phyloP scores from a whole-genome alignment of 345 rosid species.

The Erucastrum elatum region DNA sequence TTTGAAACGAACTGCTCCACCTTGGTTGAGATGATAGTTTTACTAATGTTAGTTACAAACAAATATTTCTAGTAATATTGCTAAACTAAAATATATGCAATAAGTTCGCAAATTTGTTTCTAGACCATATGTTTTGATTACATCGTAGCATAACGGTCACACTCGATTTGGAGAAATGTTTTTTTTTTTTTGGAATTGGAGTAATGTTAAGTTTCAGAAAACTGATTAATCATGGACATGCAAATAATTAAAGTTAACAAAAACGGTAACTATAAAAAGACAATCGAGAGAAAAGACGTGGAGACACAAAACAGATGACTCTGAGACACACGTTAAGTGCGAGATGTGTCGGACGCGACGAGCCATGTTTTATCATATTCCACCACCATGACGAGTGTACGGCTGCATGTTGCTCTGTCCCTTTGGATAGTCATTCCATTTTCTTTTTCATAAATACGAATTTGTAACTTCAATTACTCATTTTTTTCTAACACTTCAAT shows the following conservation, averaged over 20 bases:
- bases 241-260: background rate
- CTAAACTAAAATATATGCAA: background rate
- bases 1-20: background rate
- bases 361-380: background rate
- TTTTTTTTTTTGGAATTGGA: background rate
- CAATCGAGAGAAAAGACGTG: conserved; percentile 20
- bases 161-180: background rate
- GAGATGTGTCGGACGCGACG: conserved; percentile 29
- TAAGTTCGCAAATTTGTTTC: background rate
- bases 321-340: conserved; percentile 2
- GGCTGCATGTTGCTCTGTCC: conserved; percentile 31
- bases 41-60: background rate
- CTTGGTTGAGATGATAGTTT: background rate
- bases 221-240: background rate
- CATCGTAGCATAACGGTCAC: background rate
- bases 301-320: conserved; percentile 8
- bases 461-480: no score
- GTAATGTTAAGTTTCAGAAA: background rate
- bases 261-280: background rate
- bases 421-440: background rate
- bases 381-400: conserved; percentile 25
- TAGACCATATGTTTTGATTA: background rate
- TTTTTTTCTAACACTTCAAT: no score
- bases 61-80: background rate
- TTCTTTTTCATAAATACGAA: background rate